phyloP scores from a whole-genome alignment of 805 yeast genomes.

The Kuraishia ogatae region DNA sequence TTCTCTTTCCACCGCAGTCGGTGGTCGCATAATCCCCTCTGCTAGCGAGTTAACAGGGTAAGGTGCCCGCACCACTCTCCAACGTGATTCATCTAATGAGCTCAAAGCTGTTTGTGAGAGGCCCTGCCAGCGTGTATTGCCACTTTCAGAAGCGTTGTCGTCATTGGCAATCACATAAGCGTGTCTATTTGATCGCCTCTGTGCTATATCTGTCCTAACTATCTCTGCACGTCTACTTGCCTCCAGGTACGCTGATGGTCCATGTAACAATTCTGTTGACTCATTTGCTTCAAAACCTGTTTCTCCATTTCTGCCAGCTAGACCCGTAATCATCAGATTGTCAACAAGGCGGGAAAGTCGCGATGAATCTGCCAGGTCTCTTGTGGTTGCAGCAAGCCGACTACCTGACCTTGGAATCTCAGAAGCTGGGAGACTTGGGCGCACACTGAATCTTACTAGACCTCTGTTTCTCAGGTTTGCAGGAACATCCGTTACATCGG shows the following conservation, averaged over 20 bases:
- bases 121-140: not conserved
- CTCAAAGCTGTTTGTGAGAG: not conserved
- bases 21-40: not conserved
- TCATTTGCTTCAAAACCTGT: not conserved
- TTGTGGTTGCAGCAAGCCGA: not conserved
- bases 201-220: not conserved
- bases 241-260: not conserved
- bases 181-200: not conserved
- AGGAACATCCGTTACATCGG: not conserved
- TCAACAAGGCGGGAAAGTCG: not conserved
- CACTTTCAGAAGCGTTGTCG: not conserved
- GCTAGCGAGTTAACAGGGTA: not conserved
- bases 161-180: not conserved
- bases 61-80: not conserved
- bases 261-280: not conserved
- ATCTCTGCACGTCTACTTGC: not conserved
- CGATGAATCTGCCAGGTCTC: not conserved
- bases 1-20: not conserved
- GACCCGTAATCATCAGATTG: not conserved
- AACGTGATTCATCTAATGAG: not conserved
- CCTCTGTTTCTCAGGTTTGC: not conserved
- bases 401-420: not conserved
- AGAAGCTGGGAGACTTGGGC: not conserved
- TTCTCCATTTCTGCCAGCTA: not conserved
- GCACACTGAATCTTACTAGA: not conserved